A percentile compares a stretch with the other conserved stretches of the same genome.
Conservation (phyloP, 2,329 filamentous ascomycete species). For the Venturia asperata region DNA sequence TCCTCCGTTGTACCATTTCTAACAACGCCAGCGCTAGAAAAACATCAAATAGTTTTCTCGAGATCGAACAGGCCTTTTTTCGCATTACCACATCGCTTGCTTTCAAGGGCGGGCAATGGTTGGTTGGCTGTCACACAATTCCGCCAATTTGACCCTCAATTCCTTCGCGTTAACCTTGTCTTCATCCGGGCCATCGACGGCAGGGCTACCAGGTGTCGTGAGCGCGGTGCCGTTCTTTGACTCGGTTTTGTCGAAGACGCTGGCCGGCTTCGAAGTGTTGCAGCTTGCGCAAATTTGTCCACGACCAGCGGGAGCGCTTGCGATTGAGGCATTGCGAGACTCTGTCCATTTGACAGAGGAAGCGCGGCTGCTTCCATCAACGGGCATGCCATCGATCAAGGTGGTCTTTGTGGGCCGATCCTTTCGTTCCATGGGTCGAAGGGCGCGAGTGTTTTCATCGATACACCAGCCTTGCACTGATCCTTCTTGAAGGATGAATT, state of each 20-base stretch:
- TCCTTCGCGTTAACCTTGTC: conserved; percentile 11
- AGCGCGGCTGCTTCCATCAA: conserved; percentile 1
- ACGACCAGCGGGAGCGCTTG: background rate
- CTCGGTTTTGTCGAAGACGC: background rate
- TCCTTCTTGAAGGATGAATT: conserved; percentile 6
- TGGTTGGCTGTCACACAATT: background rate
- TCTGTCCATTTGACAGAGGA: background rate
- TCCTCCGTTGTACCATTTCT: background rate
- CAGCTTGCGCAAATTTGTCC: background rate
- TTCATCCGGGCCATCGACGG: background rate
- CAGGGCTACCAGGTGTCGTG: conserved; percentile 9
- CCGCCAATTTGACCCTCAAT: background rate
- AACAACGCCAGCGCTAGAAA: background rate
- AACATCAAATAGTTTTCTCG: background rate
- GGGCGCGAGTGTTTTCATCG: background rate
- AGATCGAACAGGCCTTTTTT: background rate
- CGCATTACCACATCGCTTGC: background rate
- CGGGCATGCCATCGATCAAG: background rate
- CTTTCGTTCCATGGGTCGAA: conserved; percentile 3
- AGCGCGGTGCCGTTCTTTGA: conserved; percentile 6
- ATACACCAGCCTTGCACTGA: conserved; percentile 11
- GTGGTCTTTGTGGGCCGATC: background rate
- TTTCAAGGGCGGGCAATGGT: background rate
- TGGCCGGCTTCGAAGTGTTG: background rate
- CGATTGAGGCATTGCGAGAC: background rate